Conservation (phyloP, 2,329 filamentous ascomycete species). For the Didymella lethalis region DNA sequence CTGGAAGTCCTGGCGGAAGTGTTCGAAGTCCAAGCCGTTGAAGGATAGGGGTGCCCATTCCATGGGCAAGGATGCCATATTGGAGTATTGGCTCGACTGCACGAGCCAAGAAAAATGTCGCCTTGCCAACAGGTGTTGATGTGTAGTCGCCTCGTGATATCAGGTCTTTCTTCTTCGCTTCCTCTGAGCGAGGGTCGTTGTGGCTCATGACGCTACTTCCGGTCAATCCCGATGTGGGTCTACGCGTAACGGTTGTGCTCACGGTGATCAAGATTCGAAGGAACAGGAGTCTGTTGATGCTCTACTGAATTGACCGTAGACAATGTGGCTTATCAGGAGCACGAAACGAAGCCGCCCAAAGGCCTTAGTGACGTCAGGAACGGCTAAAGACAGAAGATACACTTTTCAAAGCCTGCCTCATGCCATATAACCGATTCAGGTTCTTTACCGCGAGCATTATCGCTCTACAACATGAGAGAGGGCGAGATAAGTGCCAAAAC, state of each 20-base stretch:
- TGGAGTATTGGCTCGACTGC: conserved; percentile 58
- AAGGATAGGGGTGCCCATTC: conserved; percentile 55
- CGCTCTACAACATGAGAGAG: background rate
- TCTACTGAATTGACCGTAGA: background rate
- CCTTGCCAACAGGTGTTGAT: conserved; percentile 50
- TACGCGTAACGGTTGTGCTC: background rate
- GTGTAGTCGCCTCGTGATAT: conserved; percentile 54
- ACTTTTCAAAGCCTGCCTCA: background rate
- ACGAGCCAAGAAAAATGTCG: conserved; percentile 57
- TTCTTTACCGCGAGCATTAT: too few species aligned
- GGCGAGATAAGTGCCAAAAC: background rate
- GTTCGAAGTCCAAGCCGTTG: conserved; percentile 55
- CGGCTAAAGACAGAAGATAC: background rate
- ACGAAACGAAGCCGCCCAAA: background rate
- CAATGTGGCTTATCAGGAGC: background rate
- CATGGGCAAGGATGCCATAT: conserved; percentile 58
- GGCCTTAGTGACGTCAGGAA: background rate
- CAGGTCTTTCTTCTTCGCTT: conserved; percentile 45
- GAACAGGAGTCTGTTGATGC: background rate
- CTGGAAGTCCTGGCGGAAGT: conserved; percentile 53
- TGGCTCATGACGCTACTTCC: conserved; percentile 20
- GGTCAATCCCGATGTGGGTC: background rate
- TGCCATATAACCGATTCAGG: too few species aligned
- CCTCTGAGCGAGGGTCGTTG: conserved; percentile 43
- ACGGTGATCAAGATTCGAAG: background rate